Evolutionary conservation across 345 rosid species (phyloP), one percentile per base, ranked within the genome.

Genomic region (Eucalyptus albens): DNA sequence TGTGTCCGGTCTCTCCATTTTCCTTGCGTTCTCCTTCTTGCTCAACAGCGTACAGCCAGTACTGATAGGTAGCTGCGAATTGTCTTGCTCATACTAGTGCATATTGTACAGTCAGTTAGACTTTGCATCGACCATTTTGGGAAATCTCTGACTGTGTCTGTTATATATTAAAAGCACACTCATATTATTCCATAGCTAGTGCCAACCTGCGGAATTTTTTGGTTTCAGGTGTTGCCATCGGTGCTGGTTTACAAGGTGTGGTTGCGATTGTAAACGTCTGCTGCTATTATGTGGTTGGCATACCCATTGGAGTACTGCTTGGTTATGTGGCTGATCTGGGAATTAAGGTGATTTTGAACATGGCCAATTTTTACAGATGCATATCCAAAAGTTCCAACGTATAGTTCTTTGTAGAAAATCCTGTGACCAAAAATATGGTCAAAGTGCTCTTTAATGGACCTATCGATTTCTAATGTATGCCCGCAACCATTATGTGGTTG

Each of bases 31-130:
- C 90, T 93, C 98, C 29, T 85, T 97, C 40, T 89, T 96, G 89
- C 89, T 97, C 50, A 97, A 96, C 90, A 96, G 97, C 62, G 53
- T 94, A 88, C 96, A 95, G 88, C 93, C 96, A 44, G 92, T 95
- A 19, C 92, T 95, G 86, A 87, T 95, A 86, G 98, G 97, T 91
- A 37, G 13, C 31, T 65, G 24, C 24, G 27, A 37, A 29, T 80
- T 47, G 16, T 11, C 49, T 14, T 31, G 21, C 87, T 50, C 62
- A 86, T 33, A 31, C n/a, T 27, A 21, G 7, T 50, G 67, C 67
- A 31, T 31, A 22, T 33, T 86, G 44, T 44, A 7, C 14, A 29
- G 22, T 88, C 21, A 15, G 13, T 72, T 19, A 37, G 83, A 40
- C 47, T 2, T 77, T 14, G 29, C 44, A 33, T 86, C 27, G 27